Base-by-base conservation (phyloP, 768 basidiomycete species). In the Inosperma sp. region DNA sequence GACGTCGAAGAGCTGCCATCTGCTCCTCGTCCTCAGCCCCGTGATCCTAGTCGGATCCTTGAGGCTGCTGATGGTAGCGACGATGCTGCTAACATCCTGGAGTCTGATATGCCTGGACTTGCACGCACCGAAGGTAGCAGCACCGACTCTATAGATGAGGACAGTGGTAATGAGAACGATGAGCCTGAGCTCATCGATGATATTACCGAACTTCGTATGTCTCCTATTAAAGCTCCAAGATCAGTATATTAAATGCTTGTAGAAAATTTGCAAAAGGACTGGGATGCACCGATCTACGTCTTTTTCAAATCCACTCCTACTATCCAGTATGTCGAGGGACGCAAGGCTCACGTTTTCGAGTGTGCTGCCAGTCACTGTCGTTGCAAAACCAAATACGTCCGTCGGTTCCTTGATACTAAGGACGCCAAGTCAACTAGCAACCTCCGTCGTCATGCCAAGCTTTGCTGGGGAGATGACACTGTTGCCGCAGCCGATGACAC, bases 401-500 rank as follows among this genome's bases (percentile, higher is more conserved):
- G 50, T 0, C 34, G 58, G 4, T 68, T 60, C 27, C 54, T 65
- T 3, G 61, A 67, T 33, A 64, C 40, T 9, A 54, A 35, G 9
- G 65, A 68, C 49, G 30, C 46, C 0, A 43, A 42, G 6, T 65
- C 60, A 4, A 72, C 68, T 0, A 52, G 62, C 14, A 70, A 70
- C 56, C 45, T 67, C 27, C 43, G 48, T 19, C 56, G 56, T 29
- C 63, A 71, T 55, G 62, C 56, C 0, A 52, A 51, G 7, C 22
- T 17, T 0, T 71, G 71, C 60, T 68, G 62, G 62, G 67, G 68
- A n/a, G n/a, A n/a, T n/a, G n/a, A n/a, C n/a, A n/a, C n/a, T n/a
- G n/a, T n/a, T n/a, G n/a, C n/a, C n/a, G 6, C 13, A 52, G 1
- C 34, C 4, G 34, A 4, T 13, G 12, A 35, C 34, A 35, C 36